Percentiles rank a stretch among this genome's conserved stretches.
phyloP scores from a whole-genome alignment of 306 rosid genomes.

The Inga oerstediana region DNA sequence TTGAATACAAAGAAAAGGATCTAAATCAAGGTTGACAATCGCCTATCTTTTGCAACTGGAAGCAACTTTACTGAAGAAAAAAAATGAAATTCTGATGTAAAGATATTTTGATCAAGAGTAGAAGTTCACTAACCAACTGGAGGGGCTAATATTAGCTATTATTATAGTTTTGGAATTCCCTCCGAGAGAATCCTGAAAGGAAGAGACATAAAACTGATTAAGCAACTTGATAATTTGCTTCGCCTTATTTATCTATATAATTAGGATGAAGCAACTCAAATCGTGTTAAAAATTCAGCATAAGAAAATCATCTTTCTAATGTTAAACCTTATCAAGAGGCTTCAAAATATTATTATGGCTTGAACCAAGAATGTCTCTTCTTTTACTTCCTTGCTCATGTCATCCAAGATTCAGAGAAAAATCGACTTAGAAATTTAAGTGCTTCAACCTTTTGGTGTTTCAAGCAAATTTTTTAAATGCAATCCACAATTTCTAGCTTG shows the following conservation, averaged over 20 bases:
- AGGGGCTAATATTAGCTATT: constrained; percentile 92
- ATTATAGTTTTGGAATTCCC: constrained; percentile 92
- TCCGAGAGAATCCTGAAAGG: constrained; percentile 92
- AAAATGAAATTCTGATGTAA: neutral
- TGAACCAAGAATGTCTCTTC: neutral
- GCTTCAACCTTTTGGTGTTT: constrained; percentile 10
- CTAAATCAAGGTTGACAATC: constrained; percentile 5
- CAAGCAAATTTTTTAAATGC: neutral
- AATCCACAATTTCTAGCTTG: neutral
- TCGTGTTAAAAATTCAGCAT: neutral
- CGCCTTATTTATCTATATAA: constrained; percentile 8
- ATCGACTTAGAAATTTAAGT: neutral
- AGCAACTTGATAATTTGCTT: constrained; percentile 18
- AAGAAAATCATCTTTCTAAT: neutral
- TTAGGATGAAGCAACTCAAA: neutral
- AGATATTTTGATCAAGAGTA: constrained; percentile 24
- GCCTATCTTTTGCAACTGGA: neutral
- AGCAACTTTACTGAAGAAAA: constrained; percentile 5
- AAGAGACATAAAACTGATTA: constrained; percentile 32
- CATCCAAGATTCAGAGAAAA: constrained; percentile 6
- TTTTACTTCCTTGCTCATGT: neutral
- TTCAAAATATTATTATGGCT: constrained; percentile 4
- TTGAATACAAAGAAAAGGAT: constrained; percentile 7
- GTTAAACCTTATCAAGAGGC: constrained; percentile 18
- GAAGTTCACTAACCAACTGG: constrained; percentile 72